Evolutionary conservation across 805 yeast species (phyloP), one percentile per base, ranked within the genome.

Genomic region (Spathaspora arborariae): DNA sequence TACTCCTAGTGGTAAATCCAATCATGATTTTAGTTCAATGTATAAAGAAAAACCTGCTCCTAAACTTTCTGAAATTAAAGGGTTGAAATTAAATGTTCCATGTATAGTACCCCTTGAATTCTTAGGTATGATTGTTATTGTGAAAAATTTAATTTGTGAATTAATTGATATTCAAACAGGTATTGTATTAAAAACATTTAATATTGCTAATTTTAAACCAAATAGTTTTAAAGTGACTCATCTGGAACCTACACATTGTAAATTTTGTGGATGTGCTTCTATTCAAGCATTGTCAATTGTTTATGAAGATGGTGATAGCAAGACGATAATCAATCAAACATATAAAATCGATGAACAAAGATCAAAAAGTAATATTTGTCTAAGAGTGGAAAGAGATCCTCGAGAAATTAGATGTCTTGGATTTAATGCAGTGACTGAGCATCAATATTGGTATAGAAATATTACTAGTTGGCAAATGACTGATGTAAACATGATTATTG

Each of bases 331-430:
- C 5, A 68, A 87, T 68, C 96, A 88, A 56, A 84, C 94, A 0
- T 84, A 81, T 56, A 79, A 79, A 39, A 79, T 84, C 40, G 87
- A 83, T 49, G 55, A 52, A 30, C 85, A 85, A 58, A 74, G 83
- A 47, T 89, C 95, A 8, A 85, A 86, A 57, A 85, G 80, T 47
- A 84, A 80, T 54, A 89, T 89, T 36, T 89, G 97, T 63, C 65
- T 89, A 46, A 79, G 96, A 64, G 95, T 87, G 35, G 97, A 89
- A 64, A 84, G 97, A 77, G 97, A 89, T 64, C 88, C 92, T 2
- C 78, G 96, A 56, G 97, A 89, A 65, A 87, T 88, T 34, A 79
- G 96, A 69, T 89, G 97, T 66, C 73, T 85, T 36, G 96, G 96
- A 21, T 86, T 89, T 60, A 88, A 82, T 45, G 79, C 85, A 1